Evolutionary conservation across 1,139 yeast species (phyloP).

Genomic region (Geotrichum europaeum): DNA sequence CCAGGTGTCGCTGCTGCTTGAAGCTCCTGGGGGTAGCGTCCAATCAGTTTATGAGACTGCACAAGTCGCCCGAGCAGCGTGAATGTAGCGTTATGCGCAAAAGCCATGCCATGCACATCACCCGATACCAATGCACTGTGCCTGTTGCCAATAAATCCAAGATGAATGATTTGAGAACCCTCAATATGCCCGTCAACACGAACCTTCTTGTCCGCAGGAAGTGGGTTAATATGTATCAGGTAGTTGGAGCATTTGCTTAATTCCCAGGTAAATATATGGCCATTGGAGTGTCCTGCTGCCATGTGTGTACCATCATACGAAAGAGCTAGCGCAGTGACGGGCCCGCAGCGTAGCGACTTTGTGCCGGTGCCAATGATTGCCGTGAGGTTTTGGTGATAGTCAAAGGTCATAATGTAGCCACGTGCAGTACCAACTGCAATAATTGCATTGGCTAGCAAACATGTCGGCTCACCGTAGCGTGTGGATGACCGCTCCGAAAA

Average conservation of each 20-base stretch:
- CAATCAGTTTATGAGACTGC: slow-evolving; percentile 48
- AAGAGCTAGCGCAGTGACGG: slow-evolving; percentile 44
- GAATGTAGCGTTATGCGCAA: slow-evolving; percentile 54
- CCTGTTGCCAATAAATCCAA: slow-evolving; percentile 51
- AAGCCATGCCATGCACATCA: slow-evolving; percentile 54
- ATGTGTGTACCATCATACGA: slow-evolving; percentile 48
- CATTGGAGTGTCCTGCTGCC: slow-evolving; percentile 43
- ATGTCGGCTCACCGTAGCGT: slow-evolving; percentile 46
- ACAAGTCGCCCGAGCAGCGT: slow-evolving; percentile 47
- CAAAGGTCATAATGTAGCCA: slow-evolving; percentile 56
- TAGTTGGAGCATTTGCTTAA: slow-evolving; percentile 32
- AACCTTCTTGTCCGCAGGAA: slow-evolving; percentile 16
- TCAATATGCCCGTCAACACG: slow-evolving; percentile 47
- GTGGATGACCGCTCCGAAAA: slow-evolving; percentile 36
- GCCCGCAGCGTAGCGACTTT: slow-evolving; percentile 34
- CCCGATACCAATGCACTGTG: slow-evolving; percentile 55
- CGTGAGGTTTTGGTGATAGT: slow-evolving; percentile 51
- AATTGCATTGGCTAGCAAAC: slow-evolving; percentile 44
- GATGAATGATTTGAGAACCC: slow-evolving; percentile 42
- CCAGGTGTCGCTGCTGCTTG: neutral
- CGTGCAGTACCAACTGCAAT: slow-evolving; percentile 58
- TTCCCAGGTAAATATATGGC: slow-evolving; percentile 46
- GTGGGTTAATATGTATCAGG: slow-evolving; percentile 35
- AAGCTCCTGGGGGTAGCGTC: slow-evolving; percentile 36
- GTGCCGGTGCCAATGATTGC: slow-evolving; percentile 37